Evolutionary conservation across 2,329 filamentous ascomycete species (phyloP), one percentile per base, ranked within the genome.

Genomic region (Trichoderma sp.): DNA sequence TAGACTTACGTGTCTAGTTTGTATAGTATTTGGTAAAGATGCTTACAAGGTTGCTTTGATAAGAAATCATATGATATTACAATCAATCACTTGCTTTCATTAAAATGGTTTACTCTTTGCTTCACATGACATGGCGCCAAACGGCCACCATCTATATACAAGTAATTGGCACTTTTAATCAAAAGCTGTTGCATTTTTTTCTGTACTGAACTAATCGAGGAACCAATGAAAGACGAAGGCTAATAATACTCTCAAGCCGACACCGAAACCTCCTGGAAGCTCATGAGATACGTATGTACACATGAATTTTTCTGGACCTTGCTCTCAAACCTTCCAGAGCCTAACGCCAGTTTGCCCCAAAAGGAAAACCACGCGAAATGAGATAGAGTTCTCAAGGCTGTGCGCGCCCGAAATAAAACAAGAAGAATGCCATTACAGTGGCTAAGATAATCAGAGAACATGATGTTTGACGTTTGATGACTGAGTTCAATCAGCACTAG

Each of bases 401-500:
- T 43, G 54, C 39, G 54, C 39, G 54, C 64, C 64, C 18, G 64
- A 37, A 51, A 51, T 30, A 52, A 73, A 72, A 73, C 76, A 75
- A 74, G 30, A 67, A 61, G 24, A 43, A 49, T 54, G 49, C 30
- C 59, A 60, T 21, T 43, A 63, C 24, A 54, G 39, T 52, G 52
- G 66, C 65, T 13, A 52, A 63, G 43, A 32, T 60, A 28, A 55
- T 55, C 56, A 68, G 63, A 21, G 28, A 66, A 56, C 51, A 21
- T 37, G 14, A 39, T 59, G 63, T 55, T 66, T 32, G 14, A 28
- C 26, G 39, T 55, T 66, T 24, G 14, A n/a, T 34, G 64, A n/a
- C 26, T 37, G 63, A 43, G 70, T 69, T 74, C 74, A 80, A 69
- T 80, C 77, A 30, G 73, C 82, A 70, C 84, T 78, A 66, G 85